phyloP scores from a whole-genome alignment of 108 stramenopile species.

The Asterionellopsis glacialis region DNA sequence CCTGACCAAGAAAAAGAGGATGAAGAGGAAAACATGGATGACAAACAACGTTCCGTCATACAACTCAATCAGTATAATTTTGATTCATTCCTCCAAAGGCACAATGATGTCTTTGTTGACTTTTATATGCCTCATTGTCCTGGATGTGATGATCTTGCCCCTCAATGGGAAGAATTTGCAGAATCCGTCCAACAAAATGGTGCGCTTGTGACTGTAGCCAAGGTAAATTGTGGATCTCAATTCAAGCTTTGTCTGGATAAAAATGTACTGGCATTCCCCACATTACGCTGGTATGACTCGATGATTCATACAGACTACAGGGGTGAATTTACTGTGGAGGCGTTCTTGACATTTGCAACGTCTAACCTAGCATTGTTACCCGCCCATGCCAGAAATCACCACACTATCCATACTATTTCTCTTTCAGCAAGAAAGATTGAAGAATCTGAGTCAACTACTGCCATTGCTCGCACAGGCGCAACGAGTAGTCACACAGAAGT shows the following conservation, averaged over 20 bases:
- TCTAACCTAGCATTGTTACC: slow-evolving; percentile 63
- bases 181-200: slow-evolving; percentile 38
- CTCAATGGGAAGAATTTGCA: slow-evolving; percentile 92
- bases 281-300: slow-evolving; percentile 84
- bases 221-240: slow-evolving; percentile 89
- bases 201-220: slow-evolving; percentile 76
- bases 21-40: no score
- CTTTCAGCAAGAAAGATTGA: no score
- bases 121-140: slow-evolving; percentile 93
- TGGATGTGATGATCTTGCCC: slow-evolving; percentile 93
- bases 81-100: no score
- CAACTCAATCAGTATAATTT: no score
- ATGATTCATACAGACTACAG: slow-evolving; percentile 76
- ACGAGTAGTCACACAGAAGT: no score
- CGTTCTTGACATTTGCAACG: slow-evolving; percentile 58
- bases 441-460: no score
- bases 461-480: no score
- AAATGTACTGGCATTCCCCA: slow-evolving; percentile 95
- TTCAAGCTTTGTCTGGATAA: slow-evolving; percentile 82
- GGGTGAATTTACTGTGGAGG: slow-evolving; percentile 81
- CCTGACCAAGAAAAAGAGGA: no score
- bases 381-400: no score
- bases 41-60: no score
- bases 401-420: no score
- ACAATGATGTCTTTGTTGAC: slow-evolving; percentile 59